A percentile compares a stretch with the other conserved stretches of the same genome.
Conservation (phyloP, 1,284 basidiomycete species). For the Papiliotrema flavescens region DNA sequence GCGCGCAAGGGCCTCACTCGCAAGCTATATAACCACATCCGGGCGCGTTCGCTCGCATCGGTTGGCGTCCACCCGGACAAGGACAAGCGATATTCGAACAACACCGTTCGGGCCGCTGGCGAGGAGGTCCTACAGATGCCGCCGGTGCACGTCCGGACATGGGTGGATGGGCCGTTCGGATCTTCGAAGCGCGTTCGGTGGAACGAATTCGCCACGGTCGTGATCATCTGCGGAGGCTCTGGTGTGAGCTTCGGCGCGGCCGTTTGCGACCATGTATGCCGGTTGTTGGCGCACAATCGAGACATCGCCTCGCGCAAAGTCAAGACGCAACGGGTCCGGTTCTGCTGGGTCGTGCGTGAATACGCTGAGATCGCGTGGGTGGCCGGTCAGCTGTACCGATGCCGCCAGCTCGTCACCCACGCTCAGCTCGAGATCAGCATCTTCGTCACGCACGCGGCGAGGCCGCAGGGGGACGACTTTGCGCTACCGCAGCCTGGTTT, state of each 20-base stretch:
- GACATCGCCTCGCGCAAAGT: slow-evolving; percentile 54
- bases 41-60: slow-evolving; percentile 41
- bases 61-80: slow-evolving; percentile 21
- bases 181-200: slow-evolving; percentile 64
- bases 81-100: slow-evolving; percentile 25
- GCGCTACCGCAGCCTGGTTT: slow-evolving; percentile 53
- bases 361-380: slow-evolving; percentile 83
- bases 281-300: slow-evolving; percentile 58
- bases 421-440: slow-evolving; percentile 70
- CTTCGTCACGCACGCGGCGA: slow-evolving; percentile 64
- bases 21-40: slow-evolving; percentile 62
- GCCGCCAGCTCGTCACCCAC: slow-evolving; percentile 60
- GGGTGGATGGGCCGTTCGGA: slow-evolving; percentile 76
- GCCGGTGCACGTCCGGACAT: slow-evolving; percentile 55
- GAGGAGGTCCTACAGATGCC: slow-evolving; percentile 32
- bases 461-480: slow-evolving; percentile 40
- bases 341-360: slow-evolving; percentile 80
- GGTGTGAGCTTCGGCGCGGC: slow-evolving; percentile 74
- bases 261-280: slow-evolving; percentile 67
- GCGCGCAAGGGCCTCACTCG: slow-evolving; percentile 73
- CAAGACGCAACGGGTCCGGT: slow-evolving; percentile 62
- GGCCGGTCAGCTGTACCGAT: slow-evolving; percentile 64
- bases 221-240: slow-evolving; percentile 74
- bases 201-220: slow-evolving; percentile 61
- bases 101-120: slow-evolving; percentile 21